These are phyloP conservation scores for Biancaea sappan DNA, from an alignment of 306 rosid species.

Conservation along the genomic window DNA sequence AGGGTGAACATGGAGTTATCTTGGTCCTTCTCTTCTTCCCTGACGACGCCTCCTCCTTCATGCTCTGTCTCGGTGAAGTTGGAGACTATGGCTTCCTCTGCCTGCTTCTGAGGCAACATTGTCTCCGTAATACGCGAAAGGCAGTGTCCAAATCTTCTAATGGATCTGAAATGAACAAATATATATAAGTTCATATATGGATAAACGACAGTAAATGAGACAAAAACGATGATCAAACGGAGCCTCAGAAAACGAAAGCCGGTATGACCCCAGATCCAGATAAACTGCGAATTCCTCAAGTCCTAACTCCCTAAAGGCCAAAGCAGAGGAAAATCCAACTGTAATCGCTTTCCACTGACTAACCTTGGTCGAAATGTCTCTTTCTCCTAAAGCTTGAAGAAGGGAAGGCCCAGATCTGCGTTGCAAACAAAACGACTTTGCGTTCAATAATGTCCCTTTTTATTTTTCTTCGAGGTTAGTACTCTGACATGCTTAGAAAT, in stretches of 20 bases:
- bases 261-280: slow-evolving; percentile 42
- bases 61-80: slow-evolving; percentile 18
- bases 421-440: slow-evolving; percentile 31
- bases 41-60: neutral
- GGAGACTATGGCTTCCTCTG: slow-evolving; percentile 22
- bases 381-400: slow-evolving; percentile 50
- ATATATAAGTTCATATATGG: neutral
- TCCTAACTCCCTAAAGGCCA: neutral
- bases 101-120: slow-evolving; percentile 29
- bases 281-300: slow-evolving; percentile 29
- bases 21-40: slow-evolving; percentile 13
- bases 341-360: slow-evolving; percentile 42
- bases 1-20: slow-evolving; percentile 15
- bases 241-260: slow-evolving; percentile 70
- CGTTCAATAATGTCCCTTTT: neutral
- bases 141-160: neutral
- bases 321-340: slow-evolving; percentile 36
- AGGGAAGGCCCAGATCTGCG: slow-evolving; percentile 36
- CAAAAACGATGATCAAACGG: slow-evolving; percentile 45
- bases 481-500: slow-evolving; percentile 34
- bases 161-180: slow-evolving; percentile 10
- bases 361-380: slow-evolving; percentile 61
- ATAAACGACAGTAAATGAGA: slow-evolving; percentile 44
- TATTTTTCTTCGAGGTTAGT: slow-evolving; percentile 16
- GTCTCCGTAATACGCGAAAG: neutral